Evolutionary conservation across 768 basidiomycete species (phyloP).

Genomic region (Lepiota venenata): DNA sequence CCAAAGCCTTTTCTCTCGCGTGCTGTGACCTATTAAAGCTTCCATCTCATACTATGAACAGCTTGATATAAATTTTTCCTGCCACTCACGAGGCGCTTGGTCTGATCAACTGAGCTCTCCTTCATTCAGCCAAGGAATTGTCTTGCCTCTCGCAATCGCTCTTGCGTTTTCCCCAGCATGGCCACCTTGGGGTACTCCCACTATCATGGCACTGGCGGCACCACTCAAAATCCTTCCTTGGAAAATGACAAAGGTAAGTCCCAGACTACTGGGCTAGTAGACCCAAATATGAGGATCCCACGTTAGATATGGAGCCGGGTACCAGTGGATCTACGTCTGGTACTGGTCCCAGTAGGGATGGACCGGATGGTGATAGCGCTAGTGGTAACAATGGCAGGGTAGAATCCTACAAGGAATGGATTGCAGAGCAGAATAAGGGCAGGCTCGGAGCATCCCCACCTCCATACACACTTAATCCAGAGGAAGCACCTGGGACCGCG

Average conservation of each 20-base stretch:
- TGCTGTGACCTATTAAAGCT: too few relatives aligned
- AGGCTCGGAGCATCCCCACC: constrained; percentile 61
- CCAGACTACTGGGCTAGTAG: constrained; percentile 71
- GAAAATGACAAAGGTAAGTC: constrained; percentile 68
- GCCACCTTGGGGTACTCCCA: too few relatives aligned
- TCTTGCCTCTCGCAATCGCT: too few relatives aligned
- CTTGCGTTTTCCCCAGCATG: too few relatives aligned
- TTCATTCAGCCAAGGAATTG: too few relatives aligned
- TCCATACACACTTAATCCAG: constrained; percentile 62
- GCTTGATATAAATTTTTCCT: too few relatives aligned
- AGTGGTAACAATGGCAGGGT: constrained; percentile 11
- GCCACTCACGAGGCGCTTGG: too few relatives aligned
- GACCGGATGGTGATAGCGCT: constrained; percentile 15
- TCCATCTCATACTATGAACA: too few relatives aligned
- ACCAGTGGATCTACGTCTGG: constrained; percentile 16
- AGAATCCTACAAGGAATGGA: constrained; percentile 48
- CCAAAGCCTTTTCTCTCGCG: too few relatives aligned
- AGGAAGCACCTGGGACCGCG: constrained; percentile 20
- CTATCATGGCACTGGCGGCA: constrained; percentile 62
- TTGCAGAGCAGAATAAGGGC: constrained; percentile 37
- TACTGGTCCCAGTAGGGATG: constrained; percentile 1
- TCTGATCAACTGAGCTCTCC: too few relatives aligned
- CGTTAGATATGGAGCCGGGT: constrained; percentile 8
- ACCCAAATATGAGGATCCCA: constrained; percentile 50
- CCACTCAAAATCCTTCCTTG: constrained; percentile 62